These are phyloP conservation scores for Ceratocystis harringtonii DNA, from an alignment of 2,329 filamentous ascomycete genomes.

Conservation along the genomic window DNA sequence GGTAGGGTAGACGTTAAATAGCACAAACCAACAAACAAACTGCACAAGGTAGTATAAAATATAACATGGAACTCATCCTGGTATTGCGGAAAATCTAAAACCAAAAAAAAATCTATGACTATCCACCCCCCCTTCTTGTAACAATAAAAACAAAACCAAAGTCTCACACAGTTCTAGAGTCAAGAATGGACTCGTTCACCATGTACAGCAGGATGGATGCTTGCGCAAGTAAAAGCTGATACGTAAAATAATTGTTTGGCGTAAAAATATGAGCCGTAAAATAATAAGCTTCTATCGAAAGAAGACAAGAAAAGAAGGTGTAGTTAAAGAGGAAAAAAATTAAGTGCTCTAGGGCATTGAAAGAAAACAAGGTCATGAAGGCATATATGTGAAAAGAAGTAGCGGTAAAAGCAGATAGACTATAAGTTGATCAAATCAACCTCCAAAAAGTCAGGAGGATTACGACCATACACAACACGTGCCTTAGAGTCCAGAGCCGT, in stretches of 20 bases:
- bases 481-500: slow-evolving; percentile 73
- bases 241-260: not conserved
- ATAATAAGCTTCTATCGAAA: not conserved
- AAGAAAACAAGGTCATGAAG: slow-evolving; percentile 5
- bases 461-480: slow-evolving; percentile 67
- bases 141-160: not conserved
- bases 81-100: not conserved
- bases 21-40: too few species aligned
- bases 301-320: not conserved
- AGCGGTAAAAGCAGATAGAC: not conserved
- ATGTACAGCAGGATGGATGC: not conserved
- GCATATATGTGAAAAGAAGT: not conserved
- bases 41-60: too few species aligned
- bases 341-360: not conserved
- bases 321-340: not conserved
- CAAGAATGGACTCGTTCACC: not conserved
- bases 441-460: slow-evolving; percentile 81
- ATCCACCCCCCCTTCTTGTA: not conserved
- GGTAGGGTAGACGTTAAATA: too few species aligned
- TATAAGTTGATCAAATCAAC: slow-evolving; percentile 71
- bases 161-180: not conserved
- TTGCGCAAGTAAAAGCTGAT: slow-evolving; percentile 4
- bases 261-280: not conserved
- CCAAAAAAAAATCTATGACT: not conserved
- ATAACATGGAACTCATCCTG: not conserved